A percentile compares a stretch with the other conserved stretches of the same genome.
phyloP scores from a whole-genome alignment of 768 basidiomycete species.

The Kwoniella bestiolae region DNA sequence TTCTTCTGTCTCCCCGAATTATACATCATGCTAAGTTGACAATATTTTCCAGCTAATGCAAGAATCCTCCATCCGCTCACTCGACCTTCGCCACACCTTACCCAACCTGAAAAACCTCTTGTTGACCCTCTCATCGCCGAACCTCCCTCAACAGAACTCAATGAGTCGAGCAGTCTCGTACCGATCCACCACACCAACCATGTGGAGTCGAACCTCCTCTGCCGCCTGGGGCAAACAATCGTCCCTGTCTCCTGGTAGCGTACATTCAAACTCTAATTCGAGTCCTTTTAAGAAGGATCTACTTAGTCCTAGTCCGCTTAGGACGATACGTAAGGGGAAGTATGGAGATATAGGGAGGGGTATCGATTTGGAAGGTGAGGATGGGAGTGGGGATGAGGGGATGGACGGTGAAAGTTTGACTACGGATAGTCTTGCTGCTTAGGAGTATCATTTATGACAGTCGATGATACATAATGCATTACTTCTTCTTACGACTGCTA shows the following conservation, averaged over 20 bases:
- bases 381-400: slow-evolving; percentile 2
- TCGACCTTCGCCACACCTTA: slow-evolving; percentile 93
- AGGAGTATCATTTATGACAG: background rate
- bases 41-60: slow-evolving; percentile 72
- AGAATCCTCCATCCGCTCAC: slow-evolving; percentile 80
- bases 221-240: slow-evolving; percentile 9
- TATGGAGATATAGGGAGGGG: background rate
- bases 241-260: background rate
- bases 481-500: background rate
- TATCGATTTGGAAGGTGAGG: slow-evolving; percentile 2
- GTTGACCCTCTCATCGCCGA: slow-evolving; percentile 63
- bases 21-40: background rate
- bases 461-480: background rate
- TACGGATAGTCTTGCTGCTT: too few species aligned
- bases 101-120: slow-evolving; percentile 95
- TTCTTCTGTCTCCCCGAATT: too few species aligned
- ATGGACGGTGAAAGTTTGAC: too few species aligned
- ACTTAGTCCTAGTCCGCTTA: slow-evolving; percentile 10
- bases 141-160: slow-evolving; percentile 19
- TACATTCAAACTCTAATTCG: background rate
- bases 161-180: slow-evolving; percentile 1
- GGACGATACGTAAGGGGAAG: slow-evolving; percentile 1
- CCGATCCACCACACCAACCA: slow-evolving; percentile 8
- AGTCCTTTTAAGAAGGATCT: background rate
- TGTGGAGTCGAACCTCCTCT: slow-evolving; percentile 12